phyloP scores from a whole-genome alignment of 192 early-diverging fungal genomes.

The Haplosporangium gracile region DNA sequence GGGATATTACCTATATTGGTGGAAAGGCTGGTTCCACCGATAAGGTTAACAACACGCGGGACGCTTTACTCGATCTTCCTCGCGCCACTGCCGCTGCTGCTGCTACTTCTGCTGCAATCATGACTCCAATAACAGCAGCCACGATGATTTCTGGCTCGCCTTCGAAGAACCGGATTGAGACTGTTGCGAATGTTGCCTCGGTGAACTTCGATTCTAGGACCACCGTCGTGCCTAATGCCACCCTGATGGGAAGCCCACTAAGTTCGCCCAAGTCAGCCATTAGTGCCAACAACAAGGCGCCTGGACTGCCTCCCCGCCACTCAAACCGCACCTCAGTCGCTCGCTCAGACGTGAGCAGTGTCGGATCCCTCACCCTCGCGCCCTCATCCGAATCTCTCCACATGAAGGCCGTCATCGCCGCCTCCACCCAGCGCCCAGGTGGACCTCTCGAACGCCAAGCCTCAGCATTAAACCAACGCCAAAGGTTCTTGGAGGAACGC shows the following conservation, averaged over 20 bases:
- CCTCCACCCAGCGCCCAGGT: not conserved
- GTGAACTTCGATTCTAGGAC: not conserved
- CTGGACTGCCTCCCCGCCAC: not conserved
- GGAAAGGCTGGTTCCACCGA: not conserved
- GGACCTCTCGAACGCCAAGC: not conserved
- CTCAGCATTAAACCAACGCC: not conserved
- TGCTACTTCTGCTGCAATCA: not conserved
- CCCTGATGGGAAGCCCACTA: not conserved
- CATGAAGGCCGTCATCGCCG: not conserved
- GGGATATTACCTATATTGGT: not conserved
- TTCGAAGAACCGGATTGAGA: constrained; percentile 16
- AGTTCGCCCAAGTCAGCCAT: not conserved
- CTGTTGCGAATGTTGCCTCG: not conserved
- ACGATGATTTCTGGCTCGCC: not conserved
- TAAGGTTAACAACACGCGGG: not conserved
- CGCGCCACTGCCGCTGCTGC: not conserved
- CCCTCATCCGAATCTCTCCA: constrained; percentile 35
- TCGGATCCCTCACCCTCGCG: constrained; percentile 29
- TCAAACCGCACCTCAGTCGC: constrained; percentile 3
- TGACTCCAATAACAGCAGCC: not conserved
- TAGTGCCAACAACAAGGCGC: not conserved
- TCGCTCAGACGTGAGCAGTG: constrained; percentile 17
- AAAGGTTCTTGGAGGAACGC: constrained; percentile 30
- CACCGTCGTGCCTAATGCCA: not conserved
- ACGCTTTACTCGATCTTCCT: not conserved